A percentile compares a stretch with the other conserved stretches of the same genome.
Evolutionary conservation across 768 basidiomycete species (phyloP).

Genomic region (Pleurotus giganteus): DNA sequence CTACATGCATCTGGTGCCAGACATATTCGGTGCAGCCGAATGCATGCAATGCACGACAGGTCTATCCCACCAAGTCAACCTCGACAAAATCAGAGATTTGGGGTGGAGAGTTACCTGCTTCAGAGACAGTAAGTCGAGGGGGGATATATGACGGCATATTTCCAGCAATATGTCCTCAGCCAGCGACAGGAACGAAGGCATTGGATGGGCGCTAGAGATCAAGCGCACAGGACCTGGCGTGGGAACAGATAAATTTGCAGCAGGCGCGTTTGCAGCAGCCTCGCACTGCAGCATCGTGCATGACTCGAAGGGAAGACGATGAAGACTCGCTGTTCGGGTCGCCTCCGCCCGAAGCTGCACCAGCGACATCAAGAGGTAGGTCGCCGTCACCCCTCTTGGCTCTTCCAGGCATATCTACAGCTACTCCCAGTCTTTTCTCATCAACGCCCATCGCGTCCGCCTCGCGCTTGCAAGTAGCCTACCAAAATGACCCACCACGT

Average conservation of each 20-base stretch:
- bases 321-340: conserved; percentile 81
- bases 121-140: conserved; percentile 43
- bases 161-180: conserved; percentile 45
- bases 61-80: conserved; percentile 35
- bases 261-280: no score
- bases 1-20: conserved; percentile 50
- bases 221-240: background rate
- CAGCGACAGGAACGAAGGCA: conserved; percentile 27
- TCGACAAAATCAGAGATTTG: background rate
- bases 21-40: conserved; percentile 49
- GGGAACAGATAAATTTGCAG: no score
- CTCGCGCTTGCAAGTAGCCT: conserved; percentile 11
- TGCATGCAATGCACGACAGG: conserved; percentile 60
- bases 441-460: conserved; percentile 29
- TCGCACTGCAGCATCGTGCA: background rate
- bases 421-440: conserved; percentile 62
- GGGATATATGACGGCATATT: conserved; percentile 29
- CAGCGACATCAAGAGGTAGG: conserved; percentile 54
- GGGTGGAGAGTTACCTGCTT: conserved; percentile 37
- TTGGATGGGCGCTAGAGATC: conserved; percentile 1
- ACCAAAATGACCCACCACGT: conserved; percentile 2
- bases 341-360: conserved; percentile 62
- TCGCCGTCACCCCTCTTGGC: conserved; percentile 62
- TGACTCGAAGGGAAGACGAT: conserved; percentile 35
- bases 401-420: conserved; percentile 44